Base-by-base conservation (phyloP, 169 alveolate genomes). In the Toxoplasma gondii region DNA sequence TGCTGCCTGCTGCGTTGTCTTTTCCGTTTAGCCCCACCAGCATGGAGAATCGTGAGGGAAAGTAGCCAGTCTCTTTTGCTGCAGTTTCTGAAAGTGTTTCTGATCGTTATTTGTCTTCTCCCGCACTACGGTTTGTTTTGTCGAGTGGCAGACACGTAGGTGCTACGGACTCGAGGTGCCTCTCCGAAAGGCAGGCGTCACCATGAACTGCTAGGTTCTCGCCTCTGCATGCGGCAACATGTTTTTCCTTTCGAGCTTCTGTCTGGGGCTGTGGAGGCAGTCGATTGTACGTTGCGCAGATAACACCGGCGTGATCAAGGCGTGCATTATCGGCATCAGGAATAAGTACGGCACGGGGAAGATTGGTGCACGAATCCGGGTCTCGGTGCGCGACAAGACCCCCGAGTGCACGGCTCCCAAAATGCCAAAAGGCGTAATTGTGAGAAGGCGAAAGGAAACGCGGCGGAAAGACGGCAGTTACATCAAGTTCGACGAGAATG, bases 281-380 rank as follows among this genome's bases (percentile, higher is more conserved):
- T 96, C 97, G 29, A 69, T 94, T 95, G 96, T 95, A n/a, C 92
- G 96, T 39, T 96, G 97, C 81, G 96, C 96, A 0, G 97, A 96
- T 93, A 95, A 95, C 92, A 88, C 96, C 29, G 97, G 97, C 81
- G 95, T 94, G 87, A 88, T 96, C 88, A 96, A 96, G 94, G 97
- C 96, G 12, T 94, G 96, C 93, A 96, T 96, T 88, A 96, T 96
- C 24, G 97, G 97, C 38, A 43, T 96, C 53, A 95, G 96, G 81
- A 86, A 82, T 74, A 91, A 95, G 83, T 93, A 94, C 91, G 96
- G 96, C 81, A 93, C 96, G 0, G 97, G 96, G 80, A 93, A 83
- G 80, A 90, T 95, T 45, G 97, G 97, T 0, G 93, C 93, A 44
- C 91, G 96, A 17, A 92, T 96, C 91, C 97, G 97, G 5, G 81